phyloP scores from a whole-genome alignment of 1,284 basidiomycete genomes.

The Boletellus sp. region DNA sequence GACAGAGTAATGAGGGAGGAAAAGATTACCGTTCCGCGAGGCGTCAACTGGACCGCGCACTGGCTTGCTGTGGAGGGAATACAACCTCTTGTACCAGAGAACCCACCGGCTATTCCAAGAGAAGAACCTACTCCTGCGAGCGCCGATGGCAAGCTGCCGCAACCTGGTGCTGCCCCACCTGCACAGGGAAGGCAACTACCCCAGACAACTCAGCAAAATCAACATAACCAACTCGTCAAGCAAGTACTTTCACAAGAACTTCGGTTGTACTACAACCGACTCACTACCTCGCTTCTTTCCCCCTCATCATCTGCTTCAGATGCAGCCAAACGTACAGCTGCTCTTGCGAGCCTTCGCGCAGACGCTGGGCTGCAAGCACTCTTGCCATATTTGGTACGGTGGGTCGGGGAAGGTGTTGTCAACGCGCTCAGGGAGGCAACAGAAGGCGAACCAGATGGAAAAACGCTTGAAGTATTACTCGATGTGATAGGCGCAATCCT shows the following conservation, averaged over 20 bases:
- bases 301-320: conserved; percentile 36
- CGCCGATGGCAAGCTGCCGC: conserved; percentile 33
- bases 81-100: conserved; percentile 94
- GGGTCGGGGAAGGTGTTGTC: conserved; percentile 90
- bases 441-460: conserved; percentile 59
- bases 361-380: conserved; percentile 93
- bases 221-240: conserved; percentile 75
- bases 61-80: conserved; percentile 99
- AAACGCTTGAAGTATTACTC: conserved; percentile 71
- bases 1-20: conserved; percentile 84
- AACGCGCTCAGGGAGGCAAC: conserved; percentile 57
- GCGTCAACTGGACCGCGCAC: conserved; percentile 83
- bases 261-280: conserved; percentile 91
- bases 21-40: conserved; percentile 73
- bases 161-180: conserved; percentile 17
- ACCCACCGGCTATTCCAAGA: conserved; percentile 78
- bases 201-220: conserved; percentile 40
- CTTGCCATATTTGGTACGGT: conserved; percentile 93
- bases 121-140: conserved; percentile 41
- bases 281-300: conserved; percentile 83
- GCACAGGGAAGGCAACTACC: conserved; percentile 40
- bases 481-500: conserved; percentile 81
- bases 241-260: conserved; percentile 92
- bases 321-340: conserved; percentile 73
- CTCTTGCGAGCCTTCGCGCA: conserved; percentile 81